Evolutionary conservation across 495 filamentous ascomycete genomes (phyloP), one percentile per base, ranked within the genome.

Genomic region (Hypomontagnella monticulosa): DNA sequence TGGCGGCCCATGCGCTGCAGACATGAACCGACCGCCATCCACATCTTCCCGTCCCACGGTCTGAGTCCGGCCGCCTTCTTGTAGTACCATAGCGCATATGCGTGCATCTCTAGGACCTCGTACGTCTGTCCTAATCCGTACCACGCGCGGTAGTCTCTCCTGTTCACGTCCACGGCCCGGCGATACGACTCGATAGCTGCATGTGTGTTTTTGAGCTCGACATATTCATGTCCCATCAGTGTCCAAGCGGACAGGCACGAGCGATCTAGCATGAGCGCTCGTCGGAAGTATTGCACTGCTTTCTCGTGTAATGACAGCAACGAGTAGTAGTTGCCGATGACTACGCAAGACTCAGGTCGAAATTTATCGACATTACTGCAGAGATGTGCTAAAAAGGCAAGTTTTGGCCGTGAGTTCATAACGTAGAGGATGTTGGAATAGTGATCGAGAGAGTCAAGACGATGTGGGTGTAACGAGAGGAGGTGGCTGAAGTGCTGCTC

Each of bases 121-220:
- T 99, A 99, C 0, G 94, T 95, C 72, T 98, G 94, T 4, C 96
- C 96, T 0, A 99, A 82, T 50, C 96, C 95, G 73, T 98, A 98
- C 96, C 96, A 99, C 12, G 96, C 96, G 48, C 96, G 90, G 76
- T 97, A 98, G 72, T 99, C 96, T 72, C 93, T 91, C 41, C 95
- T 88, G 73, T 99, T 98, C 71, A 94, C 89, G 67, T 98, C 96
- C 4, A 99, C 96, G 1, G 96, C 96, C 12, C 96, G 89, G 4
- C 96, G 89, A 70, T 99, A 99, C 8, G 90, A 93, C 74, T 99
- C 96, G 62, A 99, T 98, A 12, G 96, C 96, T 0, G 96, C 93
- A 70, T 99, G 96, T 0, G 96, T 99, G 70, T 99, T 99, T 70
- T 98, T 99, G 80, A 99, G 89, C 74, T 99, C 96, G 33, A 98